Evolutionary conservation across 352 stramenopile species (phyloP), one percentile per base, ranked within the genome.

Genomic region (Globisporangium nunn): DNA sequence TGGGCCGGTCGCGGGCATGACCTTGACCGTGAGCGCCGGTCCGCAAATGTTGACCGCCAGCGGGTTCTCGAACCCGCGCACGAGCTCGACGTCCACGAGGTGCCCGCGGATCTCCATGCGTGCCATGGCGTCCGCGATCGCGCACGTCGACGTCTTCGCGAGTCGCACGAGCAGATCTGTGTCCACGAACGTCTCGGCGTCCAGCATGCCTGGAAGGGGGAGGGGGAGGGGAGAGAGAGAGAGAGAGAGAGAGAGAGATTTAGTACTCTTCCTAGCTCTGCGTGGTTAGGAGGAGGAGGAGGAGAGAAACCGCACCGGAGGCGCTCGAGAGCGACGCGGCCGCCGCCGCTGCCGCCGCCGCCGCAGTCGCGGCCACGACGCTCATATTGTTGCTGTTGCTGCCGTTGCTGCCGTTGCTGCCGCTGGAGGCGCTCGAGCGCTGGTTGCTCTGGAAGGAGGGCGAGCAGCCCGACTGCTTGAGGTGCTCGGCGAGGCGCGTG

Each of bases 381-480:
- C 3, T 52, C 28, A 31, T 31, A 15, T 23, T 15, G n/a, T 7
- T 49, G n/a, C 4, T n/a, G 61, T 53, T 14, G 35, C 7, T 14
- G 35, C 35, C 37, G 11, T 40, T 3, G 48, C 52, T 18, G 62
- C 49, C 40, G 7, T 18, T 49, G 7, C 51, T 28, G 33, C 5
- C 14, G 29, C 29, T 41, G 29, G 17, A 8, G 59, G 50, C 3
- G 31, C 10, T 1, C 3, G 41, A 7, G 31, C 2, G 79, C 73
- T 93, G 82, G 68, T 93, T 93, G 68, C 78, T 88, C 71, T 90
- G 75, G 70, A 93, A 91, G 18, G 71, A 71, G 0, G 82, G 82
- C 29, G 63, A 79, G 57, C 82, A 93, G 58, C 74, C 76, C 52
- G 75, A 78, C 67, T 86, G 70, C 58, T 80, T 80, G 33, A 93